These are phyloP conservation scores for Corymbia citriodora DNA, from an alignment of 441 rosid species.

Conservation along the genomic window DNA sequence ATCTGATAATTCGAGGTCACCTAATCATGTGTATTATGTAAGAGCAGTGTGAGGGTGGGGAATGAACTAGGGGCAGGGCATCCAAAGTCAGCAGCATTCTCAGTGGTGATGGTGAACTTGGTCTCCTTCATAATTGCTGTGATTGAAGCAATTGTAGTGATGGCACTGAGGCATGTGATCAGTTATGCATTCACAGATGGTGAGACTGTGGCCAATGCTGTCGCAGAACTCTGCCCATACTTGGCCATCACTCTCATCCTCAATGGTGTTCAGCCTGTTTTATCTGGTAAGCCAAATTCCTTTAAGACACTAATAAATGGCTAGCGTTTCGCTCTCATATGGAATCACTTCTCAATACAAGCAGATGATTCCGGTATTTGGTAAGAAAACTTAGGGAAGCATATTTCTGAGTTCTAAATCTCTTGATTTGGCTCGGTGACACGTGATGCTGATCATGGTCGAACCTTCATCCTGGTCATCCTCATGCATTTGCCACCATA, in stretches of 20 bases:
- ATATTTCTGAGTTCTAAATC: not conserved
- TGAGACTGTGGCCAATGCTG: slow-evolving; percentile 39
- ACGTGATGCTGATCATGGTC: not conserved
- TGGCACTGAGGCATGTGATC: slow-evolving; percentile 36
- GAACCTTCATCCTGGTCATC: not conserved
- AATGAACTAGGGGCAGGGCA: slow-evolving; percentile 48
- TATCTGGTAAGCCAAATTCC: slow-evolving; percentile 31
- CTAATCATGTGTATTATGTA: not conserved
- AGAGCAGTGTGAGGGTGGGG: slow-evolving; percentile 36
- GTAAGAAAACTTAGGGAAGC: not conserved
- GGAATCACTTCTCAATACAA: not conserved
- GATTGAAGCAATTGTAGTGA: slow-evolving; percentile 23
- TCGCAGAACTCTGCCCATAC: slow-evolving; percentile 38
- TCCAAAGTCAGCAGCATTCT: slow-evolving; percentile 33
- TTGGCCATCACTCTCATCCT: slow-evolving; percentile 42
- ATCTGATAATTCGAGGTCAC: not conserved
- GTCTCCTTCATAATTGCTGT: slow-evolving; percentile 29
- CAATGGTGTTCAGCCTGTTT: slow-evolving; percentile 53
- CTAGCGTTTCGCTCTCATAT: not conserved
- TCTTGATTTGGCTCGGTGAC: not conserved
- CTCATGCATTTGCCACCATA: not conserved
- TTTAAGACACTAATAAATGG: not conserved
- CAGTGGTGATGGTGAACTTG: slow-evolving; percentile 13
- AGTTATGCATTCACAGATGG: slow-evolving; percentile 50
- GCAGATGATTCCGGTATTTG: not conserved